A percentile compares a stretch with the other conserved stretches of the same genome.
Conservation (phyloP, 495 filamentous ascomycete genomes). For the Aspergillus funiculosus region DNA sequence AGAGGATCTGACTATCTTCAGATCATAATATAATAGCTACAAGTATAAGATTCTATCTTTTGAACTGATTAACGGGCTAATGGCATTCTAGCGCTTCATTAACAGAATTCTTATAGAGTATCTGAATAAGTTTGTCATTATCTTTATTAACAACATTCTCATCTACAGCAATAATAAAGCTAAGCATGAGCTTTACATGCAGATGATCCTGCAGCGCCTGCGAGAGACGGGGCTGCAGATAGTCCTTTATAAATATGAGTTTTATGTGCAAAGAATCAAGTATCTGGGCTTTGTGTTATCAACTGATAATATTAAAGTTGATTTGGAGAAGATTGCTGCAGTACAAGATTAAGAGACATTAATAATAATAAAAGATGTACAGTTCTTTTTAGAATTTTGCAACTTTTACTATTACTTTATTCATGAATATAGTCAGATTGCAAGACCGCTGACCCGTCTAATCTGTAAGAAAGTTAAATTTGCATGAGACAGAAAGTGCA, state of each 20-base stretch:
- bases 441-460: conserved; percentile 5
- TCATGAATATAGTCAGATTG: conserved; percentile 18
- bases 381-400: conserved; percentile 27
- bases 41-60: conserved; percentile 23
- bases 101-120: conserved; percentile 22
- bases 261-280: conserved; percentile 16
- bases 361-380: conserved; percentile 15
- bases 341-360: conserved; percentile 20
- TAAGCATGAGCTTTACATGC: conserved; percentile 19
- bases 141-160: conserved; percentile 33
- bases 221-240: conserved; percentile 11
- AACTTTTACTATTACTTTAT: conserved; percentile 32
- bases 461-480: conserved; percentile 5
- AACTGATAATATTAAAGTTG: conserved; percentile 5
- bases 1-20: conserved; percentile 34
- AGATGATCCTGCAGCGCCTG: conserved; percentile 15
- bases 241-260: conserved; percentile 26
- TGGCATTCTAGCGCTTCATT: conserved; percentile 28
- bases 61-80: conserved; percentile 12
- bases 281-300: conserved; percentile 25
- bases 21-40: conserved; percentile 22
- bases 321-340: conserved; percentile 8
- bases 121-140: conserved; percentile 22
- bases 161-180: conserved; percentile 28
- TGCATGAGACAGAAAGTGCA: not conserved